These are phyloP conservation scores for Exophiala mesophila DNA, from an alignment of 2,329 filamentous ascomycete species.

Conservation along the genomic window DNA sequence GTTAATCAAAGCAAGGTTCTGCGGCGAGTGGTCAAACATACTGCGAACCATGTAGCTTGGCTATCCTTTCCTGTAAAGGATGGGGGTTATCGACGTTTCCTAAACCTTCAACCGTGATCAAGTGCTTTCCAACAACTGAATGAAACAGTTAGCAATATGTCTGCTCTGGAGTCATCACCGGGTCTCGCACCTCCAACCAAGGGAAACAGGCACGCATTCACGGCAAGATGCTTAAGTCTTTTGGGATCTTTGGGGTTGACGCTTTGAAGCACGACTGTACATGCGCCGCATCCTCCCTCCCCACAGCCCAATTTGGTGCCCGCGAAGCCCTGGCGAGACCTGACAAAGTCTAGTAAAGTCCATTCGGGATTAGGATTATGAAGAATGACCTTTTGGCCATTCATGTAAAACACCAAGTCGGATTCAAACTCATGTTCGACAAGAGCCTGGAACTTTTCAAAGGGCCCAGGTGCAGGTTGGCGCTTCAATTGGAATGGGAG, in stretches of 20 bases:
- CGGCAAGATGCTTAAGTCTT: slow-evolving; percentile 85
- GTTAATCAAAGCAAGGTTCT: slow-evolving; percentile 53
- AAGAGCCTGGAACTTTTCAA: slow-evolving; percentile 13
- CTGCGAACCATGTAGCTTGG: slow-evolving; percentile 75
- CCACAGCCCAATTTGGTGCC: slow-evolving; percentile 88
- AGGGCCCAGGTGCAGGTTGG: neutral
- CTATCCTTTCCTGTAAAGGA: slow-evolving; percentile 84
- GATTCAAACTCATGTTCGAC: slow-evolving; percentile 19
- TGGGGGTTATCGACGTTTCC: slow-evolving; percentile 82
- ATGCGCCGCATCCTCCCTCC: slow-evolving; percentile 84
- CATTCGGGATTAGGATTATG: slow-evolving; percentile 79
- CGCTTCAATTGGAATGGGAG: slow-evolving; percentile 6
- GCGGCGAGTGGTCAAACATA: slow-evolving; percentile 33
- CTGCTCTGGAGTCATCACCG: neutral
- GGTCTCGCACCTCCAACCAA: slow-evolving; percentile 57
- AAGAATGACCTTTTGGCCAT: slow-evolving; percentile 73
- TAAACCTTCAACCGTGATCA: slow-evolving; percentile 95
- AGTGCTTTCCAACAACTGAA: slow-evolving; percentile 91
- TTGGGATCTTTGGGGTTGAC: slow-evolving; percentile 3
- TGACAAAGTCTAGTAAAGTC: slow-evolving; percentile 78
- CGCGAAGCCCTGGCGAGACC: slow-evolving; percentile 72
- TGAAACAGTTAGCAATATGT: neutral
- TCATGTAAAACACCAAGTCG: slow-evolving; percentile 77
- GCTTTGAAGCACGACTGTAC: slow-evolving; percentile 62
- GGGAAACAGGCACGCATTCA: slow-evolving; percentile 92